Base-by-base conservation (phyloP, 257 asterid species). In the Solanum lycopersicoides region DNA sequence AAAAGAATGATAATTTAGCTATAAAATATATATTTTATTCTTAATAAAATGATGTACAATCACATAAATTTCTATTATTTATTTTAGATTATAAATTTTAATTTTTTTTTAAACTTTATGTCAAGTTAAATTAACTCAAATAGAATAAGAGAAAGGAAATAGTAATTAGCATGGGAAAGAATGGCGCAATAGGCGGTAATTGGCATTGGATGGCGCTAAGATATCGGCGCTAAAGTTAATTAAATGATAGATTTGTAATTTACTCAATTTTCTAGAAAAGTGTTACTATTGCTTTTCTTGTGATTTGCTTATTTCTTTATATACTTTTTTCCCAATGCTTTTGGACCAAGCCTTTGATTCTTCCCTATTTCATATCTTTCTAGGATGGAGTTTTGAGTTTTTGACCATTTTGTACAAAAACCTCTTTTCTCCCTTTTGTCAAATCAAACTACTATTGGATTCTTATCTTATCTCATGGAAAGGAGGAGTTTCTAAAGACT, bases 201-300 rank as follows among this genome's bases (percentile, higher is more conserved):
- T 88, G 39, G 82, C 89, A 92, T 82, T 80, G 82, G 89, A 92
- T 92, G 86, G 88, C 95, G 93, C 93, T 32, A 90, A 47, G 88
- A 66, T 72, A 89, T 53, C 93, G 92, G 92, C 92, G 91, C 92
- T 89, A 86, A 89, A 83, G 12, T 82, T 87, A 83, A 79, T 88
- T 74, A 68, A 83, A 88, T 30, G 15, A 50, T 5, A 53, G 63
- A 53, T 53, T 53, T 53, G 10, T 53, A 53, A 53, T 16, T 53
- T 53, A 53, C 63, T 53, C n/a, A 23, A 47, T 12, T 47, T 47
- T 47, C 20, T 47, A 47, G 59, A 20, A 1, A 30, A 75, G 56
- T 20, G 53, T 39, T 39, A 41, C 32, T 76, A n/a, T 76, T 76
- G 83, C 83, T 30, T 71, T 86, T 59, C 65, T 53, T 68, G 23